Base-by-base conservation (phyloP, 2,329 filamentous ascomycete genomes). In the Fusarium domesticum region DNA sequence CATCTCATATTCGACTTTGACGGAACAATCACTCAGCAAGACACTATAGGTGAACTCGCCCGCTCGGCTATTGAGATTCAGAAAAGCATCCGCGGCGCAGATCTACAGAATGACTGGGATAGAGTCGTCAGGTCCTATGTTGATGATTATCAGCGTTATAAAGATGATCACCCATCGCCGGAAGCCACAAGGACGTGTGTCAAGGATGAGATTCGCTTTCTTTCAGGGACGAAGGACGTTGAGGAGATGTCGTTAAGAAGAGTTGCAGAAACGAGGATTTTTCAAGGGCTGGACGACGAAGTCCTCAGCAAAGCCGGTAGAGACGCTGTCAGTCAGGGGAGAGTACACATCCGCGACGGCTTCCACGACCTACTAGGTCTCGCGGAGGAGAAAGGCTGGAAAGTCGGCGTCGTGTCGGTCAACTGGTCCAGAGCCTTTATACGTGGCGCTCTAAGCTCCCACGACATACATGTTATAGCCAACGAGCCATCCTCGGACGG, bases 1-100 rank as follows among this genome's bases (percentile, higher is more conserved):
- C 67, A 69, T 49, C 64, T 82, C 32, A 60, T 81, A 28, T 68
- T 82, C 16, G 78, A 82, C 56, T 82, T 82, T 59, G 78, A 82
- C 61, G 76, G 76, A 47, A 82, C 78, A 14, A 79, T 82, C 51
- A 81, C 78, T 15, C 63, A 66, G 11, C 47, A 69, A 20, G 78
- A 82, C 63, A 80, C 77, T 32, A 75, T 81, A 32, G 60, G 63
- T 42, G 62, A 68, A 32, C 69, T 82, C 5, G 75, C 71, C 35
- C 53, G 65, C 15, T 68, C 68, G 18, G 73, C 71, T 41, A 69
- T 77, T 34, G 53, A 50, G 16, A 62, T 63, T 43, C 64, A 68
- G 43, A 50, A 56, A 16, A 45, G 47, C 6, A 48, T 48, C 40
- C 55, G 42, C 20, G 59, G 61, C 31, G 46, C 48, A 20, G 62